Base-by-base conservation (phyloP, 208 protist species). In the Trypanosoma caninum region DNA sequence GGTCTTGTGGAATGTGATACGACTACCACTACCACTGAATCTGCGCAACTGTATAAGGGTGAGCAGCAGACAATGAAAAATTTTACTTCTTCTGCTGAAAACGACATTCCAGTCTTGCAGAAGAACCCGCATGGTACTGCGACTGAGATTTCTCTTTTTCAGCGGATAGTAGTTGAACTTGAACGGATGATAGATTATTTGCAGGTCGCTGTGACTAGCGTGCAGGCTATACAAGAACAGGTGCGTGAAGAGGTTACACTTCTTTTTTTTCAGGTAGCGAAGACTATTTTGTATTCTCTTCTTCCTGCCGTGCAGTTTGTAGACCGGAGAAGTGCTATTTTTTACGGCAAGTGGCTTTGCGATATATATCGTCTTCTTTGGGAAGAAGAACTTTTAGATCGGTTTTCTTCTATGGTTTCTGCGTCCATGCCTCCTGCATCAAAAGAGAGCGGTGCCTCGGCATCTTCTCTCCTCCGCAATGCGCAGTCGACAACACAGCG, bases 311-410 rank as follows among this genome's bases (percentile, higher is more conserved):
- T 84, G 37, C 79, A 81, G 41, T 69, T 76, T 16, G 74, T 74
- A 11, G 78, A 89, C 57, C 60, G 42, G 7, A 80, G 80, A 40
- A 60, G 68, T 27, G 67, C 68, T 53, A 30, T 94, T 10, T 92
- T 89, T 60, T 94, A 92, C 64, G 78, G 80, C 23, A 90, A 87
- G 58, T 94, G 88, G 85, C 65, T 87, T 33, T 91, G 82, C 58
- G 84, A 90, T 47, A 60, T 89, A 25, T 94, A 92, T 59, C 74
- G 78, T 16, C 56, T 91, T 23, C 56, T 94, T 55, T 78, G 74
- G 40, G 69, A 85, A 38, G 77, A 84, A 44, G 71, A 68, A 16
- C 56, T 94, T 41, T 61, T 94, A 20, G 69, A 80, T 11, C 73
- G 76, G 23, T 90, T 93, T 66, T 60, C 38, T 11, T 22, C n/a